Base-by-base conservation (phyloP, 2,329 filamentous ascomycete genomes). In the Alternaria alternata region DNA sequence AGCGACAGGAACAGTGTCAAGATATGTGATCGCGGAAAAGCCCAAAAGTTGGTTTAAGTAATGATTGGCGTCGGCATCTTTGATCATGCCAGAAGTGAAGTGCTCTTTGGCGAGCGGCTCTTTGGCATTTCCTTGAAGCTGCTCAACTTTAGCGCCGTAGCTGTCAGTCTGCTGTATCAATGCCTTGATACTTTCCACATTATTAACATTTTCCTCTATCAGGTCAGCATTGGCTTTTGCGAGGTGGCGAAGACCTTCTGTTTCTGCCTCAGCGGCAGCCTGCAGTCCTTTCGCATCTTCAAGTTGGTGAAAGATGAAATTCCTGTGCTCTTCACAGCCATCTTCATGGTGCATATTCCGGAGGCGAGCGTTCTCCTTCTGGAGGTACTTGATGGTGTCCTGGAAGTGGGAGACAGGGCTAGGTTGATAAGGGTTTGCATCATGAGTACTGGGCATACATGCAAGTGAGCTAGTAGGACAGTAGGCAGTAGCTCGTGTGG, bases 201-300 rank as follows among this genome's bases (percentile, higher is more conserved):
- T n/a, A 16, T 4, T 39, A 5, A n/a, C 51, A 22, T 51, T 20
- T 0, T 52, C 20, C 32, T 44, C 18, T 9, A n/a, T 9, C 7
- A 55, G n/a, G 11, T 39, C 16, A 18, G 28, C 18, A 26, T 52
- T 54, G n/a, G 38, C 39, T 9, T 24, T 36, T 8, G 22, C 38
- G 24, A 61, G 12, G 9, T 57, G 54, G 7, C 18, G 44, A 5
- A 54, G 18, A 11, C 34, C 58, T 18, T 54, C 41, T 4, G 32
- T 18, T 41, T 58, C 53, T 20, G 48, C 46, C 24, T 62, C 56
- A 4, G 51, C 46, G 2, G 51, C 56, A 2, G n/a, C 39, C 18
- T 53, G 56, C 6, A 51, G n/a, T 3, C 28, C 38, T 12, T 38
- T 11, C 12, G 59, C 59, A 14, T 54, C 38, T n/a, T 18, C 30